Base-by-base conservation (phyloP, 208 protist genomes). In the Zelonia costaricensis region DNA sequence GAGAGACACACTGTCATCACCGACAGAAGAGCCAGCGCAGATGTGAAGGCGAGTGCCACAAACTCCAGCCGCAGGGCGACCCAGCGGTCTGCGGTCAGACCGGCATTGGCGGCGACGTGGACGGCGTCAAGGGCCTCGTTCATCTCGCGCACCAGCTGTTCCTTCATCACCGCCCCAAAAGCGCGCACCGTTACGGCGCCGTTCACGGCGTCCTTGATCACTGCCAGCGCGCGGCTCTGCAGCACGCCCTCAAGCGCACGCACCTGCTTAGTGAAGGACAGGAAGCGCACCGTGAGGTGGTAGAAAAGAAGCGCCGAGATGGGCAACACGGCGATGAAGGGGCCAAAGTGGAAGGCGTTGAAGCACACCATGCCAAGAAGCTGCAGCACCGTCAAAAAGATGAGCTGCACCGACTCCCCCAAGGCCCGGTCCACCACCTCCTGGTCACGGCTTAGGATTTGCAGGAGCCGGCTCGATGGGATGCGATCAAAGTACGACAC, bases 401-500 rank as follows among this genome's bases (percentile, higher is more conserved):
- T 77, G 36, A 86, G 78, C 65, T 88, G 67, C 23, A 88, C 63
- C 9, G 80, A 85, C 46, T 88, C 78, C 4, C 77, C 78, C 16
- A 93, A 64, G 47, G 52, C 62, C 44, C 72, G 70, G 48, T 90
- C 86, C 13, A 86, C 83, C 33, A 89, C 72, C 48, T 85, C 82
- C 52, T 90, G 83, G 53, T 93, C 83, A 44, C 78, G 72, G 55
- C 70, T 86, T 13, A 93, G 76, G 9, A 86, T 69, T 22, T 83
- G 70, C 38, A 87, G 55, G 3, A 93, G 67, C 4, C 57, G 69
- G 40, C 86, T 84, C 5, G 69, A 67, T 13, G 83, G 59, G 36
- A 86, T 79, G 38, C 76, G 72, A 38, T 93, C 86, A 73, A 90
- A 93, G 56, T 84, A 90, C 35, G 86, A 93, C 9, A 84, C 82